Percentiles rank a stretch among this genome's conserved stretches.
Evolutionary conservation across 139 green algal species (phyloP).

Genomic region (Volvox africanus): DNA sequence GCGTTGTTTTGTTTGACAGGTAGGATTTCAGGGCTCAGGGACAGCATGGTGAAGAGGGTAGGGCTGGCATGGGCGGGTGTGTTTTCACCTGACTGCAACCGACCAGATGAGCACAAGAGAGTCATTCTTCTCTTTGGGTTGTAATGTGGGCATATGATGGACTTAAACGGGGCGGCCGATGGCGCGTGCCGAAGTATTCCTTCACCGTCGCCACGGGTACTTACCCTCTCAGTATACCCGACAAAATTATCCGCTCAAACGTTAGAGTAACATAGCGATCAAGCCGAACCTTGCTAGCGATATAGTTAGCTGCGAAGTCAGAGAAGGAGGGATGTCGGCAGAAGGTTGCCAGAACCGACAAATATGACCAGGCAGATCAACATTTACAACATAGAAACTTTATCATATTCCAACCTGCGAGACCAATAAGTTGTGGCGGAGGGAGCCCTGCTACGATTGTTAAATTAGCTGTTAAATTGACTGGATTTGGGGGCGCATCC

Average conservation of each 20-base stretch:
- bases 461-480: constrained; percentile 13
- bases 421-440: not conserved
- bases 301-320: not conserved
- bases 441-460: not conserved
- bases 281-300: constrained; percentile 1
- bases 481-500: not conserved
- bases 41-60: too few relatives aligned
- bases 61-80: too few relatives aligned
- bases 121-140: too few relatives aligned
- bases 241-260: constrained; percentile 19
- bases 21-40: too few relatives aligned
- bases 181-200: too few relatives aligned
- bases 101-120: too few relatives aligned
- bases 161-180: too few relatives aligned
- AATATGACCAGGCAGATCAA: not conserved
- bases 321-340: not conserved
- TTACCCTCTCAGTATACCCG: not conserved
- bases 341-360: not conserved
- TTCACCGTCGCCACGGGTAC: not conserved
- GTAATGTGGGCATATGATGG: too few relatives aligned
- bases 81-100: too few relatives aligned
- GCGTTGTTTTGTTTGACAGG: too few relatives aligned
- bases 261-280: not conserved
- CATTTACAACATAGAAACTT: not conserved
- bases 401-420: not conserved